Base-by-base conservation (phyloP, 805 yeast species). In the Wickerhamiella sorbophila region DNA sequence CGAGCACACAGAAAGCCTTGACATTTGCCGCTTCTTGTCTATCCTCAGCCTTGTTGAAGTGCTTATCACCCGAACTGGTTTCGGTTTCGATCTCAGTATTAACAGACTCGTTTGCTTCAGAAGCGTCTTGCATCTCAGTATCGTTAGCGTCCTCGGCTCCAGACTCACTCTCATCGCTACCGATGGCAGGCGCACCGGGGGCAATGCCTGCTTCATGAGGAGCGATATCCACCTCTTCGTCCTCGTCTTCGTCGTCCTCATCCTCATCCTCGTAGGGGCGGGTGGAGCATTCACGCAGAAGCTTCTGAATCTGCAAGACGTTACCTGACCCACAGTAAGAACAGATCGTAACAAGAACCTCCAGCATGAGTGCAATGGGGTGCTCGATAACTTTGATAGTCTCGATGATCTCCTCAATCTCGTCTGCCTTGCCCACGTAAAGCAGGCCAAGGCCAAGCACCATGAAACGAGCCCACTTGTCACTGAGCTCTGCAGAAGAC, bases 291-390 rank as follows among this genome's bases (percentile, higher is more conserved):
- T 86, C 85, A 54, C 85, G 94, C 54, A 88, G 72, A 56, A 91
- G 69, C 31, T 84, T 77, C 66, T 91, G 98, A 48, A 91, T 82
- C 65, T 87, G 91, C 48, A 91, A 71, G 26, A 91, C 98, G 59
- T 91, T 91, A 52, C 98, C 98, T 32, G 97, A 85, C 48, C 97
- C 98, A 9, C 95, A 93, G 64, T 81, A 87, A 3, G 97, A 94
- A 65, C 96, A 83, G 41, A 87, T 80, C 48, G 80, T 85, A 27
- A 93, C 86, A 55, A 91, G 69, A 14, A 86, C 91, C 61, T 84
- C 91, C 57, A 87, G 74, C 36, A 93, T 81, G 52, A 82, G 78
- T 21, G 91, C 77, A 56, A 91, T 79, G 33, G 96, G 96, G 58
- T 88, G 96, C 51, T 86, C 95, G 55, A 91, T 81, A 14, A 97